These are phyloP conservation scores for Fonsecaea nubica DNA, from an alignment of 2,329 filamentous ascomycete species.

Conservation along the genomic window DNA sequence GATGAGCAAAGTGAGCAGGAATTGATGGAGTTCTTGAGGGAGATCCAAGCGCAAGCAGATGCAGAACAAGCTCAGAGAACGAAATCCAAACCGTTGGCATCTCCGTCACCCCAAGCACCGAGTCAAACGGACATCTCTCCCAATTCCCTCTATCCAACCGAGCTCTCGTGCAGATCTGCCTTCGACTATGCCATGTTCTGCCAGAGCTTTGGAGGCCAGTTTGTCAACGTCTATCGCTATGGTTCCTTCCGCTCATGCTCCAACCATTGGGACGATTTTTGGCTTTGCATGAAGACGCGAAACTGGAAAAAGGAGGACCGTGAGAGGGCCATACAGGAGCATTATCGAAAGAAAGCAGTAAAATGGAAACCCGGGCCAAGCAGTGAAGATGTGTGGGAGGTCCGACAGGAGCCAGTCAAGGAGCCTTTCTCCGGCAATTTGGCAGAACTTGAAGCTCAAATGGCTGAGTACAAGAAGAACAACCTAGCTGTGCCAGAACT, in stretches of 20 bases:
- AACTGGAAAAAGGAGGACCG: constrained; percentile 65
- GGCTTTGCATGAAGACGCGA: constrained; percentile 93
- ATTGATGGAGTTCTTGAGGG: constrained; percentile 60
- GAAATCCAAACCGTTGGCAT: constrained; percentile 17
- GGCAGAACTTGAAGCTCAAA: constrained; percentile 50
- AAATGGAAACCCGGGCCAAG: constrained; percentile 73
- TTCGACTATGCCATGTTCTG: constrained; percentile 97
- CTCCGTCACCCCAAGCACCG: constrained; percentile 35
- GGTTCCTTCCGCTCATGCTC: constrained; percentile 77
- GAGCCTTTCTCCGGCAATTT: constrained; percentile 56
- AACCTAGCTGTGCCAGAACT: constrained; percentile 38
- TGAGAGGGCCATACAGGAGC: constrained; percentile 66
- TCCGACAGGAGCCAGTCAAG: constrained; percentile 68
- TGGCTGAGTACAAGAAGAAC: constrained; percentile 52
- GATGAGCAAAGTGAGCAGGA: constrained; percentile 61
- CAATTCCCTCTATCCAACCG: constrained; percentile 75
- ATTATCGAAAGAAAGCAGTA: constrained; percentile 70
- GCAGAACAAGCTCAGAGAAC: constrained; percentile 23
- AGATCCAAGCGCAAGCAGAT: constrained; percentile 49
- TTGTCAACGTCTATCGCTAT: constrained; percentile 87
- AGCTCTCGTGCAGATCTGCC: constrained; percentile 85
- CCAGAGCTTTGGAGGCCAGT: constrained; percentile 85
- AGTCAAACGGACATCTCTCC: constrained; percentile 55
- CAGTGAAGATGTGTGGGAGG: constrained; percentile 90
- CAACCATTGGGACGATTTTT: constrained; percentile 91